Conservation (phyloP, 352 stramenopile genomes). For the Elongisporangium undulatum region DNA sequence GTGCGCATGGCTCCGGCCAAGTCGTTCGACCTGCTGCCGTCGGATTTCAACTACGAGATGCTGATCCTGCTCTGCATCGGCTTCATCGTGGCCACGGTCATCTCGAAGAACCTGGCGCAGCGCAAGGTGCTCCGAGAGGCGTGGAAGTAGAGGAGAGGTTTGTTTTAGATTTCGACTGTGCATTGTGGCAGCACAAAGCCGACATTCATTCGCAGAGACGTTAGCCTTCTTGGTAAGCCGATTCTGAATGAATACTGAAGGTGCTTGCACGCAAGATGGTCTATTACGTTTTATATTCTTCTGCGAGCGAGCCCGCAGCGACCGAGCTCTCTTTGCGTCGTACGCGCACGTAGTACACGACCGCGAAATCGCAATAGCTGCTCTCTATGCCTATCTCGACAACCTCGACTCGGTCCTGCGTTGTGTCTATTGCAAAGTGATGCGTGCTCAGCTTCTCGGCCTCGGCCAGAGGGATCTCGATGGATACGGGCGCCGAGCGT, state of each 20-base stretch:
- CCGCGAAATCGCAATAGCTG: slow-evolving; percentile 61
- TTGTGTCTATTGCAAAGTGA: slow-evolving; percentile 18
- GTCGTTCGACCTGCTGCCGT: slow-evolving; percentile 94
- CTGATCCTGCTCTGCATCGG: slow-evolving; percentile 89
- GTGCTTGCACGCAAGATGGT: neutral
- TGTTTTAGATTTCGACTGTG: neutral
- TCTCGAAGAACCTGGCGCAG: slow-evolving; percentile 56
- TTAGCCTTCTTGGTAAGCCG: neutral
- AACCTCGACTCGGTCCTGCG: slow-evolving; percentile 22
- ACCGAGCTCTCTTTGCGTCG: slow-evolving; percentile 5
- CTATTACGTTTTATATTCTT: neutral
- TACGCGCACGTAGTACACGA: slow-evolving; percentile 58
- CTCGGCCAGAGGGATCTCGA: slow-evolving; percentile 33
- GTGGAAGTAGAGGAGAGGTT: slow-evolving; percentile 62
- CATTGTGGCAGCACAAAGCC: neutral
- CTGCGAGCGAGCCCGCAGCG: neutral
- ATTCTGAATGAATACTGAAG: neutral
- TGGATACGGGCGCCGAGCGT: neutral
- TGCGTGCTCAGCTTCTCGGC: slow-evolving; percentile 52
- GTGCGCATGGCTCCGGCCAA: slow-evolving; percentile 90
- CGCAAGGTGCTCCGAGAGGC: slow-evolving; percentile 76
- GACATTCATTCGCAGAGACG: neutral
- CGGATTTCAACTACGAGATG: slow-evolving; percentile 94
- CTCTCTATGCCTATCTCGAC: slow-evolving; percentile 70
- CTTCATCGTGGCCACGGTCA: slow-evolving; percentile 76